phyloP scores from a whole-genome alignment of 2,329 filamentous ascomycete genomes.

The Aureobasidium pullulans region DNA sequence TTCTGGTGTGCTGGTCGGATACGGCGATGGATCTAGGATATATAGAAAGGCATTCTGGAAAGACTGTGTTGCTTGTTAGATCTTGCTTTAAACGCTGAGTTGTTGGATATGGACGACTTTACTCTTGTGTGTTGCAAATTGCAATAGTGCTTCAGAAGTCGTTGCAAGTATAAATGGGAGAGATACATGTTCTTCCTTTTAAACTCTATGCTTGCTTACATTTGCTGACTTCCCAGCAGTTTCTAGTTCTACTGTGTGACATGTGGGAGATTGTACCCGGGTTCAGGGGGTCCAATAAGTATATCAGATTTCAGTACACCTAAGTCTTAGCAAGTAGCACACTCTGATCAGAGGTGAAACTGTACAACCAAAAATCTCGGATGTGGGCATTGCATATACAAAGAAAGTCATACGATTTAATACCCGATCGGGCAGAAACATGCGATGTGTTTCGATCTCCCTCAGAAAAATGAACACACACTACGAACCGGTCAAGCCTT shows the following conservation, averaged over 20 bases:
- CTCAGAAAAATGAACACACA: not conserved
- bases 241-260: not conserved
- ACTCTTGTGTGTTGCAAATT: too few species aligned
- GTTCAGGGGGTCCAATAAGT: not conserved
- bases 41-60: not conserved
- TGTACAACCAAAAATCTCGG: not conserved
- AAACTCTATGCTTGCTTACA: not conserved
- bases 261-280: not conserved
- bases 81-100: not conserved
- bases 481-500: not conserved
- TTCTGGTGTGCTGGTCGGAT: not conserved
- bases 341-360: not conserved
- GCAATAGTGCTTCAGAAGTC: not conserved
- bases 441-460: not conserved
- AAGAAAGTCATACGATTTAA: not conserved
- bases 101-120: too few species aligned
- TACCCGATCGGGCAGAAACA: not conserved
- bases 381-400: not conserved
- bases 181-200: not conserved
- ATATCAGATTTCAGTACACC: not conserved
- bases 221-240: not conserved
- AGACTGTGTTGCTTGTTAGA: not conserved
- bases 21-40: not conserved
- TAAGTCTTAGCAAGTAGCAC: not conserved
- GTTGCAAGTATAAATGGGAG: not conserved